Base-by-base conservation (phyloP, 2,329 filamentous ascomycete genomes). In the Dactylella cylindrospora region DNA sequence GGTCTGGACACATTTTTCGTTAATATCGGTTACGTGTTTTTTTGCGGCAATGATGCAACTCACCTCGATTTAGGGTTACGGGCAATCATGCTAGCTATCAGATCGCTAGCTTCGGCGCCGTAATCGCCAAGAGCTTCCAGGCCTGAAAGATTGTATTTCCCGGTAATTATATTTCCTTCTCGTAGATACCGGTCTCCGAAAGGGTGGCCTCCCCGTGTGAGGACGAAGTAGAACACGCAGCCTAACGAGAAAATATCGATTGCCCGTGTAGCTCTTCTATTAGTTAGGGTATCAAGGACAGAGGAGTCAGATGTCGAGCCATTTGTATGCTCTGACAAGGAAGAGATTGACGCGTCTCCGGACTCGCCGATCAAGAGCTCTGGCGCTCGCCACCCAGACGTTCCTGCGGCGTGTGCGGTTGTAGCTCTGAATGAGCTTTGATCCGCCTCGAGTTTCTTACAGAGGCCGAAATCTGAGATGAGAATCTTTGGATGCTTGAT, bases 171-270 rank as follows among this genome's bases (percentile, higher is more conserved):
- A 73, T 98, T 97, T 69, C 94, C 87, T 74, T 98, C 93, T 46
- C 93, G 84, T 82, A 95, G 94, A 77, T 93, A 97, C 43, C 89
- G 84, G 70, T 93, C 90, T 52, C 93, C 90, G 69, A 94, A 98
- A 0, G 93, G 93, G 72, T 98, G 93, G 1, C 80, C 82, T 12
- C 93, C 93, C 65, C 90, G 87, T 1, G 91, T 96, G 60, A 98
- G 79, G n/a, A 97, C 90, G 72, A 96, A 98, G 75, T 90, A 97
- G 77, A 96, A 98, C n/a, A 98, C 90, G 47, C 95, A 85, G 1
- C 93, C 93, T 28, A 98, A 80, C 0, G 90, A 95, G 75, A 98
- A 98, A 20, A 98, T 95, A 71, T 98, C 93, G 64, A 97, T 96
- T 6, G 93, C 88, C 38, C 93, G 85, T 38, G 95, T 98, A 5